Conservation (phyloP, 257 asterid species). For the Solanum pimpinellifolium region DNA sequence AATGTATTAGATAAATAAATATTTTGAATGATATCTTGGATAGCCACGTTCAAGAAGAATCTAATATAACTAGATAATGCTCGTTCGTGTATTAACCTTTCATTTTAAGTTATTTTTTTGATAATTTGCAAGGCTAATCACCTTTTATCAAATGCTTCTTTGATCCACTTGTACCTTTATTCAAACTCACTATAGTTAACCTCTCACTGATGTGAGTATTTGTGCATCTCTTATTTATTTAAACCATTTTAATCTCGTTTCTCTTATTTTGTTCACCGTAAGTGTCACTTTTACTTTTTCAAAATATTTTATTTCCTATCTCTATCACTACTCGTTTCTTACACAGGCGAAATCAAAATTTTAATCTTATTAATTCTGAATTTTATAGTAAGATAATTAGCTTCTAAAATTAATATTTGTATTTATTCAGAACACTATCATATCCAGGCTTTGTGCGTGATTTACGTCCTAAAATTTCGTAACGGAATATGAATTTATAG, state of each 20-base stretch:
- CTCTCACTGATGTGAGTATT: background rate
- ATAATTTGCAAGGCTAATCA: background rate
- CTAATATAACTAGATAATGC: background rate
- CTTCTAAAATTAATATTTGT: too few relatives aligned
- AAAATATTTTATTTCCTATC: background rate
- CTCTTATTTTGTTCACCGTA: background rate
- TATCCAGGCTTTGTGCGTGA: too few relatives aligned
- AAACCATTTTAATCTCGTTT: background rate
- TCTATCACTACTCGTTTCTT: background rate
- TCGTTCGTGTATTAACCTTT: too few relatives aligned
- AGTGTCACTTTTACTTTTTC: background rate
- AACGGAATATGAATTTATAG: background rate
- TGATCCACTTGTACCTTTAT: accelerated
- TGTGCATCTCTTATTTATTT: accelerated
- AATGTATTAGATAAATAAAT: background rate
- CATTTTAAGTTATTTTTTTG: accelerated
- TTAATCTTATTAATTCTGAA: too few relatives aligned
- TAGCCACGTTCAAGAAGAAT: background rate
- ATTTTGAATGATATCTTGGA: background rate
- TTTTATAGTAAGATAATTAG: too few relatives aligned
- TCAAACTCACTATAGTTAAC: background rate
- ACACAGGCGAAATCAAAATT: too few relatives aligned
- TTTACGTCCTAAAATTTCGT: background rate
- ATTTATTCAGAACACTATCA: too few relatives aligned
- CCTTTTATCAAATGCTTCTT: background rate